Evolutionary conservation across 2,329 filamentous ascomycete species (phyloP), one percentile per base, ranked within the genome.

Genomic region (Calonectria pseudoreteaudii): DNA sequence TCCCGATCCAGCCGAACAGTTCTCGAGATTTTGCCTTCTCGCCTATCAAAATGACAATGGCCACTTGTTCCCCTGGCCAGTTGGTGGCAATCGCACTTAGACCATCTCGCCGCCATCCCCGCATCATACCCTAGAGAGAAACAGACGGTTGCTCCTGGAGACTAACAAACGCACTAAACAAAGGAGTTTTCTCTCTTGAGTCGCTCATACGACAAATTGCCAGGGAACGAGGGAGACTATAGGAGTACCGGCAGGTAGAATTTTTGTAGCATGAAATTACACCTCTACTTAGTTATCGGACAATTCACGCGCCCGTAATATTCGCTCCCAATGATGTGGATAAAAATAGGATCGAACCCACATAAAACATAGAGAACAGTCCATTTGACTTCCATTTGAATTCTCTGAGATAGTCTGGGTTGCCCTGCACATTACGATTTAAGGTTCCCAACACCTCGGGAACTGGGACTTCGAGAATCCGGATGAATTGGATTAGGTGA

Each of bases 291-390:
- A 30, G 20, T 44, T n/a, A 26, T 23, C 28, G n/a, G 23, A 68
- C 31, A 30, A 30, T 30, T 68, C 56, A 68, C 65, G 47, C 31
- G 31, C 30, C 30, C 34, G 47, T 10, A 20, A 13, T 28, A n/a
- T 23, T 50, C 30, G 47, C 11, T 65, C 28, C 18, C 41, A 38
- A 36, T 31, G 11, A 14, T n/a, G 31, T 18, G 23, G 31, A 65
- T 70, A 70, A 66, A 66, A 66, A 71, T 66, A 60, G 62, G 68
- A 66, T 50, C 8, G 23, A 62, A 18, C 49, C 34, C 23, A 60
- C 18, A 30, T 28, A 52, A 66, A 44, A 64, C 53, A 30, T 20
- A 50, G 23, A 44, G 30, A 49, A 56, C 41, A 52, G 16, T 34
- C 23, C 58, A 49, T 36, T 20, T 28, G 47, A 31, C 18, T 50